Evolutionary conservation across 202 grass and related monocot species (phyloP), one percentile per base, ranked within the genome.

Genomic region (Elaeis oleifera): DNA sequence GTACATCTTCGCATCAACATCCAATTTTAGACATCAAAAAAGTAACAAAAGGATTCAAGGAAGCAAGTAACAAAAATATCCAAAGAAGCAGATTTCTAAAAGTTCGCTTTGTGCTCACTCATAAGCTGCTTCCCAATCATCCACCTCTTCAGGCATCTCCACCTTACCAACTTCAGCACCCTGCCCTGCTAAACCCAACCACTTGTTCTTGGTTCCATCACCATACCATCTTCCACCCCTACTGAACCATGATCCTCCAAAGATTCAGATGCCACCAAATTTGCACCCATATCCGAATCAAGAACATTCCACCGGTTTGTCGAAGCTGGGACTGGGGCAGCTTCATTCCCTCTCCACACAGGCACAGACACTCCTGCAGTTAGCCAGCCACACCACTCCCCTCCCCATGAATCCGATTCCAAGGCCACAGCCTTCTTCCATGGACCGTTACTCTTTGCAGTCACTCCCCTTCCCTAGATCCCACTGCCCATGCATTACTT

Each of bases 81-180:
- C 25, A 26, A 26, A 4, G 25, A 26, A 26, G 23, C 23, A 23
- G 25, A 26, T 4, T 26, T 26, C 1, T 3, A 4, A 26, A 26
- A 26, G 4, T 0, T 0, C 4, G 25, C 25, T 26, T 26, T 3
- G 25, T 20, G 57, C 5, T 95, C 86, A 88, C 63, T 85, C 82
- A 19, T 58, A 84, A 53, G 87, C 85, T 71, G 89, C 85, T 83
- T 97, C 92, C 92, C 92, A 89, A 70, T 97, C 77, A 63, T 92
- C 84, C 31, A 84, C 90, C 64, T 76, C 91, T 13, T 84, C 5
- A 14, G 79, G 78, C 0, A 55, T 75, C 23, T 75, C 76, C 65
- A 75, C 23, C 62, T 71, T 72, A 16, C 29, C 77, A 53, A n/a
- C 21, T n/a, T 22, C 63, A 19, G 17, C 49, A 65, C 20, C 21